Conservation (phyloP, 495 filamentous ascomycete genomes). For the Glarea lozoyensis region DNA sequence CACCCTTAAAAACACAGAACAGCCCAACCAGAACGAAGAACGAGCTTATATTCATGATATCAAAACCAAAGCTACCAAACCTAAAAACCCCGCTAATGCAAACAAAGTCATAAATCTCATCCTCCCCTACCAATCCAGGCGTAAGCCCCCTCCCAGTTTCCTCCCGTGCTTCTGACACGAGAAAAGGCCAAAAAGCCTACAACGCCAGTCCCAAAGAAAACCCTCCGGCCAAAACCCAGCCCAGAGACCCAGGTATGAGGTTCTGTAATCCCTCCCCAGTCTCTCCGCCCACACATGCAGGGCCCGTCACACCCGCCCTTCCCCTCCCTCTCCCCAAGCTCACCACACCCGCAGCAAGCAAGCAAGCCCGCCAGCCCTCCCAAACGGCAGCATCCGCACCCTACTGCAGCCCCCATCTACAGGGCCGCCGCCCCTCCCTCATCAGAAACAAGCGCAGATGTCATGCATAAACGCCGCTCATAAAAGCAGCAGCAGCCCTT, state of each 20-base stretch:
- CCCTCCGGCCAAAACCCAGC: not conserved
- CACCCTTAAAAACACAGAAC: too few species aligned
- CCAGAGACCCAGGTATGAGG: not conserved
- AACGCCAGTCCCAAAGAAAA: too few species aligned
- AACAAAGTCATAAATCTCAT: too few species aligned
- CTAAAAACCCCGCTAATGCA: too few species aligned
- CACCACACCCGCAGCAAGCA: not conserved
- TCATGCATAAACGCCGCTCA: conserved; percentile 2
- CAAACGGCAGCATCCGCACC: conserved; percentile 1
- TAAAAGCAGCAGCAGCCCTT: conserved; percentile 2
- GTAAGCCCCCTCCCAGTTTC: too few species aligned
- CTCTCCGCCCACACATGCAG: not conserved
- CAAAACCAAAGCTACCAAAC: too few species aligned
- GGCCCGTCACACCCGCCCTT: not conserved
- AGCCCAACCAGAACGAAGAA: too few species aligned
- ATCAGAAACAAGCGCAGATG: conserved; percentile 9
- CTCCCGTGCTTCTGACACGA: too few species aligned
- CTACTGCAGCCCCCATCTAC: conserved; percentile 7
- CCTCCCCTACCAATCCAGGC: too few species aligned
- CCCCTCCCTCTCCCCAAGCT: not conserved
- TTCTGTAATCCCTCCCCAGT: not conserved
- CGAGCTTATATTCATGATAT: too few species aligned
- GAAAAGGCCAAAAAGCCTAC: too few species aligned
- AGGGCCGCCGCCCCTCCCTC: not conserved
- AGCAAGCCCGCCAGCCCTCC: too few species aligned